Conservation (phyloP, 768 basidiomycete genomes). For the Trametes maxima region DNA sequence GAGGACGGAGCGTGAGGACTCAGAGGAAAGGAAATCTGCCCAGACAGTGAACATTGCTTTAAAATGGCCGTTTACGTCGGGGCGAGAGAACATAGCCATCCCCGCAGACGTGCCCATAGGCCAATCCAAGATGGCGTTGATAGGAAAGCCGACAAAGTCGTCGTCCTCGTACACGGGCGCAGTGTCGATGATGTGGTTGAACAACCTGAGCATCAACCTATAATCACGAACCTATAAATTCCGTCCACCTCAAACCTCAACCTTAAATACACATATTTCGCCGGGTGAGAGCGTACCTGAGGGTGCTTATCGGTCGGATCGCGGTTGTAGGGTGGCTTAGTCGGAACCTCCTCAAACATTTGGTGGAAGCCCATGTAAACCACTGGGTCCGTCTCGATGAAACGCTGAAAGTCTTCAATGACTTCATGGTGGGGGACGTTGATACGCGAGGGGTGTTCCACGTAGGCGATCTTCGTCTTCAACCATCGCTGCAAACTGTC, state of each 20-base stretch:
- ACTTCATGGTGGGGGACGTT: constrained; percentile 18
- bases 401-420: constrained; percentile 32
- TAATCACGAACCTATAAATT: constrained; percentile 44
- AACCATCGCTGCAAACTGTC: constrained; percentile 10
- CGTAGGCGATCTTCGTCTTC: constrained; percentile 14
- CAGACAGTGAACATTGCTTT: constrained; percentile 54
- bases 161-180: constrained; percentile 45
- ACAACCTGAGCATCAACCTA: constrained; percentile 40
- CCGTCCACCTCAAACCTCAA: neutral
- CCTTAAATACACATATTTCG: neutral
- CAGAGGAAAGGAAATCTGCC: constrained; percentile 48
- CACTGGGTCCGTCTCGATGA: constrained; percentile 31
- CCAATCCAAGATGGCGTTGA: constrained; percentile 49
- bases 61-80: constrained; percentile 48
- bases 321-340: constrained; percentile 14
- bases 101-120: constrained; percentile 44
- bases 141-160: constrained; percentile 49
- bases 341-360: constrained; percentile 37
- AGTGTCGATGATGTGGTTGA: constrained; percentile 46
- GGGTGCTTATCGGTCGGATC: constrained; percentile 14
- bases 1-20: constrained; percentile 47
- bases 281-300: neutral
- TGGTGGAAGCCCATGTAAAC: constrained; percentile 38
- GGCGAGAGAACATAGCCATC: constrained; percentile 39
- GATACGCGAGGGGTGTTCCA: constrained; percentile 5